These are phyloP conservation scores for Lipomyces sp. DNA, from an alignment of 805 yeast genomes.

Conservation along the genomic window DNA sequence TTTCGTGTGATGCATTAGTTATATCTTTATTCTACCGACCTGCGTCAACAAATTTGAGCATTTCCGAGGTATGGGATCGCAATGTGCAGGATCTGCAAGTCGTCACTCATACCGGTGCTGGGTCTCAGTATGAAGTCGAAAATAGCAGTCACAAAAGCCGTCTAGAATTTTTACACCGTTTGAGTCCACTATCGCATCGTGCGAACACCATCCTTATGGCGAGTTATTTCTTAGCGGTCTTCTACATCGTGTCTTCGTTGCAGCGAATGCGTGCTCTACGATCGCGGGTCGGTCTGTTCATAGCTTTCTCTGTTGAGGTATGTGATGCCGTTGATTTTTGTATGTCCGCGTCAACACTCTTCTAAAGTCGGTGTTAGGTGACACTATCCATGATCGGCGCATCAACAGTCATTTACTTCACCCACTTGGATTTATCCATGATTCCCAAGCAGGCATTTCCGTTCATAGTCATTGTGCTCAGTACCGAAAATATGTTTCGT, in stretches of 20 bases:
- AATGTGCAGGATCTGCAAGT: slow-evolving; percentile 4
- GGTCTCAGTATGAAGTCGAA: neutral
- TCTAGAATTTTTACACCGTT: slow-evolving; percentile 30
- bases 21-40: slow-evolving; percentile 14
- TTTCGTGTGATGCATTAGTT: slow-evolving; percentile 13
- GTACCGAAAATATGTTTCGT: slow-evolving; percentile 56
- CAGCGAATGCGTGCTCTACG: slow-evolving; percentile 50
- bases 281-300: slow-evolving; percentile 51
- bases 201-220: slow-evolving; percentile 41
- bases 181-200: slow-evolving; percentile 37
- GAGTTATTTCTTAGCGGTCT: slow-evolving; percentile 38
- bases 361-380: slow-evolving; percentile 12
- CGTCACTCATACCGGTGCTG: neutral
- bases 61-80: slow-evolving; percentile 12
- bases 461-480: slow-evolving; percentile 50
- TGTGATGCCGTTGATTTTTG: neutral
- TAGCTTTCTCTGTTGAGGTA: slow-evolving; percentile 51
- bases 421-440: slow-evolving; percentile 14
- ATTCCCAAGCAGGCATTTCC: slow-evolving; percentile 48
- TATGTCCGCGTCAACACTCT: neutral
- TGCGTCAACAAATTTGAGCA: neutral
- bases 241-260: slow-evolving; percentile 47
- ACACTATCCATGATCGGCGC: slow-evolving; percentile 27
- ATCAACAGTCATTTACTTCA: slow-evolving; percentile 15
- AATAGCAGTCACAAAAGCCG: neutral